Evolutionary conservation across 73 alveolate species (phyloP).

Genomic region (Stentor coeruleus): DNA sequence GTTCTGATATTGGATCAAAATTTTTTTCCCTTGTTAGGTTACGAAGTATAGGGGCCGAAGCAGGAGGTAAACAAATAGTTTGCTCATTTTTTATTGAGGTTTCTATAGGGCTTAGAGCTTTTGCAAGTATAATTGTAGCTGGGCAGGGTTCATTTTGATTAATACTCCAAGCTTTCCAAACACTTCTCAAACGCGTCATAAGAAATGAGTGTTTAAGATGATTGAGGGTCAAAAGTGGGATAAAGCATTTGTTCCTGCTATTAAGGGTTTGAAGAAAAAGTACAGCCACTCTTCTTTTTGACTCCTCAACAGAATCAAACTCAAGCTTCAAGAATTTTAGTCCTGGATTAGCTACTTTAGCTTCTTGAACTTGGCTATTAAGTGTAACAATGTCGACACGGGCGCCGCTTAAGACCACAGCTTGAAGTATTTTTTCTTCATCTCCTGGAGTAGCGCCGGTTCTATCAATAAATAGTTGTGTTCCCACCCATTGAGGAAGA

Average conservation of each 20-base stretch:
- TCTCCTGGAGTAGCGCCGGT: background rate
- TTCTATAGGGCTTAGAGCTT: background rate
- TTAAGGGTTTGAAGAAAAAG: background rate
- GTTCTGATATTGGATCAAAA: background rate
- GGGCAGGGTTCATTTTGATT: conserved; percentile 14
- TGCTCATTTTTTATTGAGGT: background rate
- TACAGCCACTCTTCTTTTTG: background rate
- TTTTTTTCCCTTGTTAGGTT: background rate
- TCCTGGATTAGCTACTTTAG: background rate
- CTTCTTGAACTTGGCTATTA: background rate
- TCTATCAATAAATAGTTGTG: background rate
- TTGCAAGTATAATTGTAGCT: background rate
- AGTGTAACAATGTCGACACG: conserved; percentile 6
- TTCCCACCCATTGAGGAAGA: background rate
- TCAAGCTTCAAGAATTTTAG: background rate
- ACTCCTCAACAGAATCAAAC: background rate
- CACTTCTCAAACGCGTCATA: background rate
- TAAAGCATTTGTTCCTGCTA: background rate
- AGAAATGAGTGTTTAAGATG: background rate
- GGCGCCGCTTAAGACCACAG: conserved; percentile 10
- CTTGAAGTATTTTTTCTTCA: conserved; percentile 20
- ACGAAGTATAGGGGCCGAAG: background rate
- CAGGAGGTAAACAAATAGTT: background rate
- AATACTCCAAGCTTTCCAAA: background rate
- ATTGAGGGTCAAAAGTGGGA: background rate